These are phyloP conservation scores for Hymenoscyphus salicellus DNA, from an alignment of 2,329 filamentous ascomycete genomes.

Conservation along the genomic window DNA sequence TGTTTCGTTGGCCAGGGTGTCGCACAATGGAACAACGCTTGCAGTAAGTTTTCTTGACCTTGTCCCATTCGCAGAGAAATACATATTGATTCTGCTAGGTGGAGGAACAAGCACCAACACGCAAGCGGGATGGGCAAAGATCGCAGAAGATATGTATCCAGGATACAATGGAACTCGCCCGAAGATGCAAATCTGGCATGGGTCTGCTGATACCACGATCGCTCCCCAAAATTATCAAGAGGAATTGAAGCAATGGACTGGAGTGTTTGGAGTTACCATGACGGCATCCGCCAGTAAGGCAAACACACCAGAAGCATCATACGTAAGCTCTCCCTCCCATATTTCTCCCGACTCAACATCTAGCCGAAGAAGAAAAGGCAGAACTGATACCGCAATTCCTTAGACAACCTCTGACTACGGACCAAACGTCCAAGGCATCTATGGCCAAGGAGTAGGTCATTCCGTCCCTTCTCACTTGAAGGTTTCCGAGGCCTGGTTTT, in stretches of 20 bases:
- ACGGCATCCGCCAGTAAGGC: constrained; percentile 18
- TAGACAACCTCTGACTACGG: constrained; percentile 20
- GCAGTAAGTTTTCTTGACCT: constrained; percentile 36
- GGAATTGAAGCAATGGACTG: constrained; percentile 46
- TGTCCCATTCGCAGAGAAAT: neutral
- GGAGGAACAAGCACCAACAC: constrained; percentile 26
- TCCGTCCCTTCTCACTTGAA: constrained; percentile 22
- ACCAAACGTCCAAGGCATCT: constrained; percentile 23
- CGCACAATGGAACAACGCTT: constrained; percentile 52
- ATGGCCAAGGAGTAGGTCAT: constrained; percentile 25
- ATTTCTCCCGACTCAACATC: neutral
- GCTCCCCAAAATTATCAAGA: constrained; percentile 43
- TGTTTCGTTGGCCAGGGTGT: constrained; percentile 44
- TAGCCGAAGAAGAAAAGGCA: neutral
- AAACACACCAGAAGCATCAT: constrained; percentile 17
- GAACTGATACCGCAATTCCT: neutral
- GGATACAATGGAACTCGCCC: constrained; percentile 36
- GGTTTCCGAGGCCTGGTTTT: constrained; percentile 22
- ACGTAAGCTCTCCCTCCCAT: constrained; percentile 9
- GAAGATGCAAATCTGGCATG: constrained; percentile 35
- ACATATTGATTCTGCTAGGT: neutral
- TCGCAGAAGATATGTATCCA: constrained; percentile 42
- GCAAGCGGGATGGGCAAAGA: constrained; percentile 48
- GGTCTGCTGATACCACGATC: constrained; percentile 40
- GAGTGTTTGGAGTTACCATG: constrained; percentile 39